These are phyloP conservation scores for Saccharomycopsis javanensis DNA, from an alignment of 805 yeast genomes.

Conservation along the genomic window DNA sequence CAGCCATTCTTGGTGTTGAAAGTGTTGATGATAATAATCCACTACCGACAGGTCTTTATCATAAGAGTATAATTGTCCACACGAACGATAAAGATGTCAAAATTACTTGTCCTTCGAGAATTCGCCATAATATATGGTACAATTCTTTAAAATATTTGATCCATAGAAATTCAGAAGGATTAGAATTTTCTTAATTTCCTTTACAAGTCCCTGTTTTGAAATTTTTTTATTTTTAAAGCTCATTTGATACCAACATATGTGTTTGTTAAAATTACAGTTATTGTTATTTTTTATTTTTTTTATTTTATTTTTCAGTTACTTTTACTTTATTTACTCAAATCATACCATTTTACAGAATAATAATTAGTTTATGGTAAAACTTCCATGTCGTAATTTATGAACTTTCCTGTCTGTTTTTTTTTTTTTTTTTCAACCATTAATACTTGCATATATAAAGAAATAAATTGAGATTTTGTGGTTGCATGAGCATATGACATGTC, in stretches of 20 bases:
- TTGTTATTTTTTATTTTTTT: too few relatives aligned
- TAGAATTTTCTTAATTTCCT: slow-evolving; percentile 33
- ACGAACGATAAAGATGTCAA: slow-evolving; percentile 55
- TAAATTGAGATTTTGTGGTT: too few relatives aligned
- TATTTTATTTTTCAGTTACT: too few relatives aligned
- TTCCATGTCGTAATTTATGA: too few relatives aligned
- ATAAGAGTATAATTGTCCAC: slow-evolving; percentile 70
- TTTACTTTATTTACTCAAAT: too few relatives aligned
- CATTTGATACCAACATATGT: neutral
- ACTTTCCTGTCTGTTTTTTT: too few relatives aligned
- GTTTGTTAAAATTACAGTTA: neutral
- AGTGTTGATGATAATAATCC: slow-evolving; percentile 80
- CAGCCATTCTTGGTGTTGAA: slow-evolving; percentile 70
- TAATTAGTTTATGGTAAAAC: too few relatives aligned
- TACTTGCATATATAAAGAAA: too few relatives aligned
- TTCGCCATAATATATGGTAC: slow-evolving; percentile 86
- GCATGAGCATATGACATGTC: too few relatives aligned
- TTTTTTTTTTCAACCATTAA: too few relatives aligned
- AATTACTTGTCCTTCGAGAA: slow-evolving; percentile 79
- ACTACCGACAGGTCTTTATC: slow-evolving; percentile 78
- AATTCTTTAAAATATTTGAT: slow-evolving; percentile 71
- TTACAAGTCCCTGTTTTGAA: too few relatives aligned
- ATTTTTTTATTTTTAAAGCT: neutral
- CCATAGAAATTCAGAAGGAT: slow-evolving; percentile 52
- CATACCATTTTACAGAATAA: too few relatives aligned